Base-by-base conservation (phyloP, 2,329 filamentous ascomycete genomes). In the Pseudomassariella vexata region DNA sequence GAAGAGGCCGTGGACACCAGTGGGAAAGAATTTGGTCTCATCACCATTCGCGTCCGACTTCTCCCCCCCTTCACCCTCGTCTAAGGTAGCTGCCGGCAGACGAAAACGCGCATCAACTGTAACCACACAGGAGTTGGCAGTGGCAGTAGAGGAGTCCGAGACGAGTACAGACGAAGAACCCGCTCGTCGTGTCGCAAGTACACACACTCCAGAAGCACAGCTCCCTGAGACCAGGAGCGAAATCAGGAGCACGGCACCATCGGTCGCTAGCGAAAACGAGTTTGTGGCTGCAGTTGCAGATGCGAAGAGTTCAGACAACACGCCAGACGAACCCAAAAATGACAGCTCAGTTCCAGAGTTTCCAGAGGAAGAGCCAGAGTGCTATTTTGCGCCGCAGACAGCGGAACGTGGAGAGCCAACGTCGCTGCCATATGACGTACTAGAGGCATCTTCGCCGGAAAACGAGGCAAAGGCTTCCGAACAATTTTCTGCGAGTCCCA, bases 1-100 rank as follows among this genome's bases (percentile, higher is more conserved):
- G 49, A 82, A 79, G 59, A 76, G 70, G 41, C 79, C 82, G 10
- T 86, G 82, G 78, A 79, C 70, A 18, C 78, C 81, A 2, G 70
- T 56, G 26, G 50, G 55, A 6, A 72, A 48, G 60, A 65, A 44
- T 9, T 30, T 59, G 18, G 42, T 57, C 22, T 45, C 53, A 3
- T 49, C 68, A 60, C 41, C 68, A n/a, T 56, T 56, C 35, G 15
- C 37, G 14, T 36, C 45, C 15, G 43, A 43, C 24, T 29, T 40
- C 10, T 45, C 46, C 7, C 42, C 45, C 19, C 37, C 46, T 10
- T 42, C 42, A 7, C 38, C 47, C 14, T 23, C 38, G 5, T 42
- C 48, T 9, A 46, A 24, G 21, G 24, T 42, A 4, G 41, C 49
- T 20, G 42, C 28, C 24, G 41, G 39, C n/a, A n/a, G n/a, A n/a